Evolutionary conservation across 306 rosid genomes (phyloP).

Genomic region (Prosopis cineraria): DNA sequence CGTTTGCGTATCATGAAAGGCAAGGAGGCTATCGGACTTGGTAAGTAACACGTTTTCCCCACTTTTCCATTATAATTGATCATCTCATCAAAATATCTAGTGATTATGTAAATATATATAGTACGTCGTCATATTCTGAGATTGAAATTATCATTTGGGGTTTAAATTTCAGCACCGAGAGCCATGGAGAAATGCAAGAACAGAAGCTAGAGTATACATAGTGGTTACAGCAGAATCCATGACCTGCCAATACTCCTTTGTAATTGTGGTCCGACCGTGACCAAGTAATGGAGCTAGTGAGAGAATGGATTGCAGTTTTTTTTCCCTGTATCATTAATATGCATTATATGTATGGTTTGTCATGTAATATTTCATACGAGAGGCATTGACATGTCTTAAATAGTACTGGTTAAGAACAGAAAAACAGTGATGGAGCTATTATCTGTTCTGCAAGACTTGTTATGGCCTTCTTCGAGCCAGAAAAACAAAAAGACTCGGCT

Average conservation of each 20-base stretch:
- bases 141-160: background rate
- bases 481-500: background rate
- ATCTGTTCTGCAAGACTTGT: slow-evolving; percentile 36
- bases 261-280: slow-evolving; percentile 29
- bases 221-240: slow-evolving; percentile 11
- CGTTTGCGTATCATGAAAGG: slow-evolving; percentile 94
- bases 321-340: slow-evolving; percentile 41
- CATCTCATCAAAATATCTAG: background rate
- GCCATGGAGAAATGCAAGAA: slow-evolving; percentile 89
- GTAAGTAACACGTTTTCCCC: slow-evolving; percentile 45
- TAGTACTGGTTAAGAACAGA: slow-evolving; percentile 41
- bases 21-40: slow-evolving; percentile 91
- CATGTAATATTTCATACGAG: slow-evolving; percentile 35
- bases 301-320: slow-evolving; percentile 46
- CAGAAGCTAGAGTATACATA: slow-evolving; percentile 50
- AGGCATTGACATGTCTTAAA: slow-evolving; percentile 33
- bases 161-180: slow-evolving; percentile 72
- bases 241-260: slow-evolving; percentile 44
- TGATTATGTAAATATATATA: background rate
- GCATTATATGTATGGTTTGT: slow-evolving; percentile 35
- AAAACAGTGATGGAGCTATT: slow-evolving; percentile 33
- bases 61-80: background rate
- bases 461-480: background rate
- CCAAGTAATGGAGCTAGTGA: slow-evolving; percentile 39
- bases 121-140: background rate